Evolutionary conservation across 1,139 yeast genomes (phyloP).

Genomic region (Diutina ranongensis): DNA sequence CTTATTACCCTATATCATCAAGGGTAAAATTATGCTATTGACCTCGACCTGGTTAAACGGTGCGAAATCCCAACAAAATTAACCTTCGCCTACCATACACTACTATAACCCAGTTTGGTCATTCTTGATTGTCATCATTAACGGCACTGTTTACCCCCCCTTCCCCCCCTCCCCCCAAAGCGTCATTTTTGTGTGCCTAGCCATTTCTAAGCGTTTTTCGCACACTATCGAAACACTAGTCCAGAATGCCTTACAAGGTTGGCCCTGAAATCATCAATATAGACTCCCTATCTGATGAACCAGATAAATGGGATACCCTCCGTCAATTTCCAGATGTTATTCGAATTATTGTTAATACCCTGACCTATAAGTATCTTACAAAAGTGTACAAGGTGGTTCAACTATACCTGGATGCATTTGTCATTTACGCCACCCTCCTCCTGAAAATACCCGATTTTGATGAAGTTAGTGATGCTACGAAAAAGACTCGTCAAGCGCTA

Average conservation of each 20-base stretch:
- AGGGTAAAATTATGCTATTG: no score
- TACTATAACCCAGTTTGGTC: no score
- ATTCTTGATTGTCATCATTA: no score
- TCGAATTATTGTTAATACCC: conserved; percentile 23
- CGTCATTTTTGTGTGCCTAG: no score
- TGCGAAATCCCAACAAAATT: no score
- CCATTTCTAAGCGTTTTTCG: no score
- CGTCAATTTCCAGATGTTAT: conserved; percentile 19
- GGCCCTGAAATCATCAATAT: neutral
- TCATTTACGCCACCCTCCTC: conserved; percentile 30
- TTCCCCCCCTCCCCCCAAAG: no score
- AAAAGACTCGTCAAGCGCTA: neutral
- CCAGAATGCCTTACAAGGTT: neutral
- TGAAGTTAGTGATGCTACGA: conserved; percentile 19
- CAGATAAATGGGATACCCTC: conserved; percentile 17
- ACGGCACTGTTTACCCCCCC: no score
- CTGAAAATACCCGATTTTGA: conserved; percentile 31
- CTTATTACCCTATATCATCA: no score
- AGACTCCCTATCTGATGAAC: conserved; percentile 14
- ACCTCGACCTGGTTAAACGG: no score
- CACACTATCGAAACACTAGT: no score
- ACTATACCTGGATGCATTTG: conserved; percentile 27
- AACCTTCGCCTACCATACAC: no score
- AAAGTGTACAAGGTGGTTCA: conserved; percentile 24
- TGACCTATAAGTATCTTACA: conserved; percentile 19